Base-by-base conservation (phyloP, 2,329 filamentous ascomycete genomes). In the Bipolaris bicolor region DNA sequence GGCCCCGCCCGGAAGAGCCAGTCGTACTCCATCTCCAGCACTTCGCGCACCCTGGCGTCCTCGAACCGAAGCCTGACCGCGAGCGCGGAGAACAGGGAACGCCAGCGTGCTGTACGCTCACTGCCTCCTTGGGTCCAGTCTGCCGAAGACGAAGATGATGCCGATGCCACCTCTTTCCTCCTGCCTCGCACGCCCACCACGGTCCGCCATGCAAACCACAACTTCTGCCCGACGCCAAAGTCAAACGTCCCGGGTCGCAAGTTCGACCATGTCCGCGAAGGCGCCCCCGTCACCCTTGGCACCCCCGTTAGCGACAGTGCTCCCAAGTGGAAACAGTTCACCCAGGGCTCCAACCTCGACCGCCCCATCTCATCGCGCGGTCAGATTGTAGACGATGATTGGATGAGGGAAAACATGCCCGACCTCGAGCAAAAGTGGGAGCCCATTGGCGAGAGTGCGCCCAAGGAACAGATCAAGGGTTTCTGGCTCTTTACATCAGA, bases 391-490 rank as follows among this genome's bases (percentile, higher is more conserved):
- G 67, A 77, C 57, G 74, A 77, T 52, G 75, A 76, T 37, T 83
- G 81, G 81, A 78, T 82, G 73, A 75, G 77, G 56, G 76, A 79
- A 64, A 81, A 83, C 67, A 74, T 82, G 70, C 76, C 80, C 3
- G 78, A 82, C 52, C 74, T 80, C 31, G 74, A 78, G 54, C 71
- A 74, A 34, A 76, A 74, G 15, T 89, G 86, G 85, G 76, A 84
- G 44, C 82, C 81, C 43, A 80, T 81, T 24, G 83, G 86, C 61
- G 77, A 81, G 56, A 80, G 83, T 26, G 79, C 83, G 36, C 78
- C 80, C 57, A 78, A 77, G 44, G 76, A 82, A 59, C 79, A 80
- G 48, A 73, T 78, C 58, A 80, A 76, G 60, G 79, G 80, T 41
- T 82, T 82, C 63, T 83, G 81, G 72, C 64, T 82, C 48, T 77